phyloP scores from a whole-genome alignment of 1,284 basidiomycete species.

The Inonotus hispidus region DNA sequence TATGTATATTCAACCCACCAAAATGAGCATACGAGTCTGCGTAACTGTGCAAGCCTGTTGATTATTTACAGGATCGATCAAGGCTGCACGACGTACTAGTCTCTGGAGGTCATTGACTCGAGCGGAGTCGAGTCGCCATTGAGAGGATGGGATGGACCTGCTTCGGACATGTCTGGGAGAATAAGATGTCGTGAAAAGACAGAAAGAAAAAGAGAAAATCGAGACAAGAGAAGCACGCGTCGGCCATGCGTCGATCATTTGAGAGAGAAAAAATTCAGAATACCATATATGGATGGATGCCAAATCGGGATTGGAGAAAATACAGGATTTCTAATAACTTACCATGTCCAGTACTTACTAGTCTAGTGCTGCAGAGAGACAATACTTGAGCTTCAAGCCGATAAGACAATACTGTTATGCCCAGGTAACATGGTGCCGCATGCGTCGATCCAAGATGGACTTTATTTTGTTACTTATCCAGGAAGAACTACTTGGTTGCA shows the following conservation, averaged over 20 bases:
- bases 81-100: slow-evolving; percentile 55
- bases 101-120: slow-evolving; percentile 65
- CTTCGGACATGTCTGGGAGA: slow-evolving; percentile 9
- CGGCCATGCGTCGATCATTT: background rate
- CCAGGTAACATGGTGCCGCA: too few relatives aligned
- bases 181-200: background rate
- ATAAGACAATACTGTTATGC: too few relatives aligned
- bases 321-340: too few relatives aligned
- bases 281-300: background rate
- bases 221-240: too few relatives aligned
- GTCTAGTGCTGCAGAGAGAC: too few relatives aligned
- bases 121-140: slow-evolving; percentile 21
- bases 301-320: background rate
- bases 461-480: too few relatives aligned
- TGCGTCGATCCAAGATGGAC: too few relatives aligned
- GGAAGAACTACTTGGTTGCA: too few relatives aligned
- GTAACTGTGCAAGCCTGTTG: slow-evolving; percentile 47
- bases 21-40: slow-evolving; percentile 94
- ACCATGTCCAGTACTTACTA: too few relatives aligned
- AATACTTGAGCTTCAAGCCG: too few relatives aligned
- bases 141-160: slow-evolving; percentile 12
- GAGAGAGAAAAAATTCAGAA: background rate
- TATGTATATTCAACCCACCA: slow-evolving; percentile 44
- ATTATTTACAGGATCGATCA: slow-evolving; percentile 24
- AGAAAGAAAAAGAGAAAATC: too few relatives aligned